These are phyloP conservation scores for Ascochyta lentis DNA, from an alignment of 2,329 filamentous ascomycete genomes.

Conservation along the genomic window DNA sequence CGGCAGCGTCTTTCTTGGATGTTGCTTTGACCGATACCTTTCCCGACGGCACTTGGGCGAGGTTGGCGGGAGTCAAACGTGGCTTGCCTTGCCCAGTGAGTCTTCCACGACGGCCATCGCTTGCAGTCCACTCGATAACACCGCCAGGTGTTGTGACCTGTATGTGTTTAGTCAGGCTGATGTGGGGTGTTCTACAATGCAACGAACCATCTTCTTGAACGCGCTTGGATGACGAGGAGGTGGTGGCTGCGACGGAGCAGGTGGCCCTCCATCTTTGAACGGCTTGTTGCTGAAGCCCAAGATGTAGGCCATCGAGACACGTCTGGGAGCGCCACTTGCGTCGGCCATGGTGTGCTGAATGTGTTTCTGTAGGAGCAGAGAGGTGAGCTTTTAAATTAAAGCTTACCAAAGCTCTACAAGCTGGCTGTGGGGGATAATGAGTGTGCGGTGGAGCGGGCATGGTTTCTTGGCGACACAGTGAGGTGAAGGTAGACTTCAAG, in stretches of 20 bases:
- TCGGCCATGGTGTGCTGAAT: conserved; percentile 21
- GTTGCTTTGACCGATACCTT: conserved; percentile 4
- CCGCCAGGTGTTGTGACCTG: conserved; percentile 35
- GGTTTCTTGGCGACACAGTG: neutral
- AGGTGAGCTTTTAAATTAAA: neutral
- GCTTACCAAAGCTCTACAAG: neutral
- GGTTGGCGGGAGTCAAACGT: conserved; percentile 23
- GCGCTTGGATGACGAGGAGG: conserved; percentile 11
- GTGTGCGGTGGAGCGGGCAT: conserved; percentile 13
- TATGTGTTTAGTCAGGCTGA: neutral
- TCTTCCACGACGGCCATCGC: conserved; percentile 41
- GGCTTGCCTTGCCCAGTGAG: conserved; percentile 26
- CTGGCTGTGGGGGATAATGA: neutral
- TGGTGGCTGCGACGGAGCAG: conserved; percentile 16
- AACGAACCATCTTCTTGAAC: conserved; percentile 24
- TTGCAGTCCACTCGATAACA: conserved; percentile 41
- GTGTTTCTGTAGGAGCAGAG: neutral
- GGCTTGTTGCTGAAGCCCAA: conserved; percentile 40
- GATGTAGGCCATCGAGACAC: conserved; percentile 37
- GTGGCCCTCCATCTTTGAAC: conserved; percentile 32
- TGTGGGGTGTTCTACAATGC: fast-evolving
- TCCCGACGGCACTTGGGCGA: conserved; percentile 20
- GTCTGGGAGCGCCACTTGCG: conserved; percentile 15
- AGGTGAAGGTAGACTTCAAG: neutral
- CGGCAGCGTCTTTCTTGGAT: conserved; percentile 5